A percentile compares a stretch with the other conserved stretches of the same genome.
phyloP scores from a whole-genome alignment of 1,139 yeast genomes.

The Nakaseomyces delphensis region DNA sequence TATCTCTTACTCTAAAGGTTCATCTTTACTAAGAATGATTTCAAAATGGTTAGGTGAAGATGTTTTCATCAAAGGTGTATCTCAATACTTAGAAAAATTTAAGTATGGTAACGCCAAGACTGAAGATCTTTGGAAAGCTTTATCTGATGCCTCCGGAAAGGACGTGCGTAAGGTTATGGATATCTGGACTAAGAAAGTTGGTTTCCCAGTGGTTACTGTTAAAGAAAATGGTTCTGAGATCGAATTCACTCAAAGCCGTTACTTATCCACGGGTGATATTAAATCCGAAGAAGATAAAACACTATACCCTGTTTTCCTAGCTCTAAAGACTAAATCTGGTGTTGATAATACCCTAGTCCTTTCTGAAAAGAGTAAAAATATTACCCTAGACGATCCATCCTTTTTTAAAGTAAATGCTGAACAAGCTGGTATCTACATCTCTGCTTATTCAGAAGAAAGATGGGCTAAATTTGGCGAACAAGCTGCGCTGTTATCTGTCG shows the following conservation, averaged over 20 bases:
- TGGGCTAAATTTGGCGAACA: constrained; percentile 67
- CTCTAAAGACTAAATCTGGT: constrained; percentile 59
- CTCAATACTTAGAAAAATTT: constrained; percentile 60
- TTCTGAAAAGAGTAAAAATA: constrained; percentile 44
- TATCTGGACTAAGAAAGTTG: constrained; percentile 75
- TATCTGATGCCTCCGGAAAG: constrained; percentile 63
- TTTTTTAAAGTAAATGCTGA: constrained; percentile 77
- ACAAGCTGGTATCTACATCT: constrained; percentile 77
- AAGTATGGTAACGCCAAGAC: constrained; percentile 72
- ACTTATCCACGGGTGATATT: constrained; percentile 71
- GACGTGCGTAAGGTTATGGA: constrained; percentile 68
- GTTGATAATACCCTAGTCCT: constrained; percentile 56
- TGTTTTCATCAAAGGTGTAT: constrained; percentile 66
- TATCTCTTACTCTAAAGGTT: constrained; percentile 76
- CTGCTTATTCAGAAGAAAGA: constrained; percentile 66
- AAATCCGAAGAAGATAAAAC: constrained; percentile 60
- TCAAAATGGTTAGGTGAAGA: constrained; percentile 71
- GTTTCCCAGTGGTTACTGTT: constrained; percentile 73
- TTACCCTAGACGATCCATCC: constrained; percentile 37
- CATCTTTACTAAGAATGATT: constrained; percentile 69
- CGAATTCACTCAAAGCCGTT: constrained; percentile 61
- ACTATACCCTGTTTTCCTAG: constrained; percentile 77
- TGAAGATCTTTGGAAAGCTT: constrained; percentile 70
- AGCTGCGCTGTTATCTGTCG: constrained; percentile 66
- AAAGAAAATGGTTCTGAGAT: constrained; percentile 39